Evolutionary conservation across 768 basidiomycete genomes (phyloP).

Genomic region (Xerocomellus chrysenteron): DNA sequence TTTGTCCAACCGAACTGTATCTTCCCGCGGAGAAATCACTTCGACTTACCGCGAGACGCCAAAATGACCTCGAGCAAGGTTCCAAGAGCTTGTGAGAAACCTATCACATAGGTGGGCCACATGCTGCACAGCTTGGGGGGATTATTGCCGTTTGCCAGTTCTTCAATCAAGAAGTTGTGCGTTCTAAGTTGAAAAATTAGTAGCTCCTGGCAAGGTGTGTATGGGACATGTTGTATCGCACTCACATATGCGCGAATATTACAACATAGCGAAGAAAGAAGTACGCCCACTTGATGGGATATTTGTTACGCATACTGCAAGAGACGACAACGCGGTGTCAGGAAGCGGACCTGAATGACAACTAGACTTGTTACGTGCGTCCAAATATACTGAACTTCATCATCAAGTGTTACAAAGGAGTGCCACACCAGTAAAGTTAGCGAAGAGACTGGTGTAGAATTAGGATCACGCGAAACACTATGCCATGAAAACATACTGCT

Average conservation of each 20-base stretch:
- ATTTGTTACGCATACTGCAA: conserved; percentile 24
- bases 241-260: conserved; percentile 23
- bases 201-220: background rate
- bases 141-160: conserved; percentile 13
- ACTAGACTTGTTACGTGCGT: conserved; percentile 11
- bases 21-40: background rate
- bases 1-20: background rate
- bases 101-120: conserved; percentile 10
- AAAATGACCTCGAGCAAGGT: conserved; percentile 17
- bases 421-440: conserved; percentile 16
- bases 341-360: background rate
- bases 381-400: conserved; percentile 24
- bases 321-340: background rate
- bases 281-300: conserved; percentile 31
- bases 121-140: conserved; percentile 1
- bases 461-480: background rate
- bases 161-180: conserved; percentile 13
- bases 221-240: background rate
- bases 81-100: conserved; percentile 5
- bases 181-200: conserved; percentile 2
- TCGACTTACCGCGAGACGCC: conserved; percentile 15
- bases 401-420: conserved; percentile 10
- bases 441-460: conserved; percentile 10
- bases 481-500: background rate
- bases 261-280: conserved; percentile 28